Conservation (phyloP, 306 rosid genomes). For the Ziziphus jujuba region DNA sequence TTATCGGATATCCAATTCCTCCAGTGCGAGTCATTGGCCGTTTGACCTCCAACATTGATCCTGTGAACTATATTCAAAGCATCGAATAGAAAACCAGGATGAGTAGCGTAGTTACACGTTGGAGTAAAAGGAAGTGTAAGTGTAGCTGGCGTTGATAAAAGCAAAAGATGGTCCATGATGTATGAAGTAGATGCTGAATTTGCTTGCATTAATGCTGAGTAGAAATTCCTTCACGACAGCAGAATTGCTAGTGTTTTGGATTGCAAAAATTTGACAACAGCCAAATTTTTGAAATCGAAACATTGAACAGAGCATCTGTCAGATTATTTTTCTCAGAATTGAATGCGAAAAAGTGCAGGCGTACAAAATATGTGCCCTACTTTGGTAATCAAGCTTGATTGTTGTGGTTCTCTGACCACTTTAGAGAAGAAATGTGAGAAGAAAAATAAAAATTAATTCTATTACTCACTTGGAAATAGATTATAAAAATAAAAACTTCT, state of each 20-base stretch:
- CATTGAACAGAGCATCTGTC: constrained; percentile 40
- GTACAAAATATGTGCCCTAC: constrained; percentile 33
- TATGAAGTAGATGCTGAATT: constrained; percentile 24
- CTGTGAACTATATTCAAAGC: constrained; percentile 27
- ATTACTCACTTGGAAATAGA: too few relatives aligned
- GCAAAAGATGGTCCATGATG: constrained; percentile 41
- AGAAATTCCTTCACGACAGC: constrained; percentile 37
- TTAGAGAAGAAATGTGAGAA: too few relatives aligned
- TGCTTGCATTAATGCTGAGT: neutral
- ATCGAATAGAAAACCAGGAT: constrained; percentile 8
- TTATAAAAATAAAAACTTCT: too few relatives aligned
- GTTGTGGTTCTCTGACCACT: too few relatives aligned
- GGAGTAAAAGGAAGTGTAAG: constrained; percentile 3
- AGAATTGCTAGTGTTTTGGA: neutral
- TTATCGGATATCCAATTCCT: constrained; percentile 38
- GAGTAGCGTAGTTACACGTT: neutral
- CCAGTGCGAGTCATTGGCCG: neutral
- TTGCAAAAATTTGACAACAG: constrained; percentile 31
- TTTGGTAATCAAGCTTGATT: constrained; percentile 7
- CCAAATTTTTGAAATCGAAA: constrained; percentile 21
- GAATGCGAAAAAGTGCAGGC: constrained; percentile 55
- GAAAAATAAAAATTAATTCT: too few relatives aligned
- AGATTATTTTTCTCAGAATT: constrained; percentile 13
- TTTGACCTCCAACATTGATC: constrained; percentile 36
- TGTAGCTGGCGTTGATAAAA: constrained; percentile 48